These are phyloP conservation scores for Cercospora sp. DNA, from an alignment of 2,329 filamentous ascomycete genomes.

Conservation along the genomic window DNA sequence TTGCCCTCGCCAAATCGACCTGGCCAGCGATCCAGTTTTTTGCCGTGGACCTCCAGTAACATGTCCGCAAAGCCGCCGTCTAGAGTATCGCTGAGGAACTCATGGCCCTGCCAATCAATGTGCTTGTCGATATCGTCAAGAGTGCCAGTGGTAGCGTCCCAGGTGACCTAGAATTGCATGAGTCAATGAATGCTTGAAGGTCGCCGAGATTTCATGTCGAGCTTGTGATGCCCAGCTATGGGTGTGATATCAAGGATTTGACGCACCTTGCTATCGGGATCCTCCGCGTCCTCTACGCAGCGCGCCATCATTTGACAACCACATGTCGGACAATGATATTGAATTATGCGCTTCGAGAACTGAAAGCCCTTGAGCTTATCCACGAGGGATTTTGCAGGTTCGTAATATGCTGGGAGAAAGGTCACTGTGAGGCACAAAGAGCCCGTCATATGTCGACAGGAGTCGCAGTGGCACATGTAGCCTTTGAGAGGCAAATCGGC, in stretches of 20 bases:
- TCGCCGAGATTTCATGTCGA: background rate
- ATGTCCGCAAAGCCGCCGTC: constrained; percentile 45
- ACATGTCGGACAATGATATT: constrained; percentile 54
- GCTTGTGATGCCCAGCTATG: background rate
- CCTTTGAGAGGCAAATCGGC: constrained; percentile 42
- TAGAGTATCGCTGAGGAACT: constrained; percentile 38
- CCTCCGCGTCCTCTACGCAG: constrained; percentile 24
- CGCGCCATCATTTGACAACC: constrained; percentile 45
- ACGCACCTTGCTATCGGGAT: constrained; percentile 23
- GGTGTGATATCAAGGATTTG: background rate
- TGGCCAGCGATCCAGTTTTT: constrained; percentile 35
- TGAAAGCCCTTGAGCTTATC: constrained; percentile 46
- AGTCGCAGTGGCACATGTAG: constrained; percentile 55
- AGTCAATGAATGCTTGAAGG: background rate
- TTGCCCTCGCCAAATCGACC: constrained; percentile 18
- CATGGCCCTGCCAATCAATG: constrained; percentile 38
- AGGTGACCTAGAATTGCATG: constrained; percentile 16
- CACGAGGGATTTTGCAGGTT: constrained; percentile 33
- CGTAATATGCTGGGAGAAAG: constrained; percentile 41
- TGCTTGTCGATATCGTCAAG: constrained; percentile 37
- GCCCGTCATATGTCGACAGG: constrained; percentile 53
- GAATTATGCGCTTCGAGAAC: constrained; percentile 44
- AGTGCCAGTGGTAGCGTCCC: constrained; percentile 37
- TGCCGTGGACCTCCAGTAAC: constrained; percentile 33
- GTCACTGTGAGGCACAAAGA: constrained; percentile 49